phyloP scores from a whole-genome alignment of 805 yeast genomes.

The Gaillardinia entomophila region DNA sequence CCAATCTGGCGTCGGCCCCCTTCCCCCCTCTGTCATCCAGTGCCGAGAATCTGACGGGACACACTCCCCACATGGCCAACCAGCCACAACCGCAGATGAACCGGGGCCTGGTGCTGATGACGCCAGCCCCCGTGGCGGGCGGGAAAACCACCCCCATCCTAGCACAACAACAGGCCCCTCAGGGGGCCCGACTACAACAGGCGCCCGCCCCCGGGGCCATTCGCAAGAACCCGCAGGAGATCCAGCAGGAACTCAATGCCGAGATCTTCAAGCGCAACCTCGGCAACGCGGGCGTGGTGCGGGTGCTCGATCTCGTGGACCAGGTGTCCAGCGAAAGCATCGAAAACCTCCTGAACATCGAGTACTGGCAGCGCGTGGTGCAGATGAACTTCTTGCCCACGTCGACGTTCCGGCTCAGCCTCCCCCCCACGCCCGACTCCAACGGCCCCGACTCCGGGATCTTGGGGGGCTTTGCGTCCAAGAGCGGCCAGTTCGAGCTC shows the following conservation, averaged over 20 bases:
- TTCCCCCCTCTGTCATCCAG: background rate
- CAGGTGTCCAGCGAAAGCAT: slow-evolving; percentile 28
- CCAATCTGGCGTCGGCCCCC: background rate
- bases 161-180: background rate
- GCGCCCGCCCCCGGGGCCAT: background rate
- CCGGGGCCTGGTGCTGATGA: background rate
- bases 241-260: slow-evolving; percentile 25
- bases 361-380: slow-evolving; percentile 32
- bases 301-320: slow-evolving; percentile 35
- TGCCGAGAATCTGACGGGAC: background rate
- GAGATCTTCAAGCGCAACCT: slow-evolving; percentile 32
- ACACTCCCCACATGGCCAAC: background rate
- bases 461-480: slow-evolving; percentile 1
- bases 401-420: slow-evolving; percentile 23
- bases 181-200: background rate
- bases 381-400: slow-evolving; percentile 27
- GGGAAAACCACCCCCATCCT: background rate
- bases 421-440: slow-evolving; percentile 10
- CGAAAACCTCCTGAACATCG: slow-evolving; percentile 21
- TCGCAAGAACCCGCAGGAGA: slow-evolving; percentile 1
- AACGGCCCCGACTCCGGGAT: slow-evolving; percentile 1
- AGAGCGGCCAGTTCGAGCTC: slow-evolving; percentile 49
- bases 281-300: slow-evolving; percentile 38
- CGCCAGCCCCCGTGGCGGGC: background rate
- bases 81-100: background rate